Evolutionary conservation across 1,284 basidiomycete genomes (phyloP).

Genomic region (Cutaneotrichosporon cavernicola): DNA sequence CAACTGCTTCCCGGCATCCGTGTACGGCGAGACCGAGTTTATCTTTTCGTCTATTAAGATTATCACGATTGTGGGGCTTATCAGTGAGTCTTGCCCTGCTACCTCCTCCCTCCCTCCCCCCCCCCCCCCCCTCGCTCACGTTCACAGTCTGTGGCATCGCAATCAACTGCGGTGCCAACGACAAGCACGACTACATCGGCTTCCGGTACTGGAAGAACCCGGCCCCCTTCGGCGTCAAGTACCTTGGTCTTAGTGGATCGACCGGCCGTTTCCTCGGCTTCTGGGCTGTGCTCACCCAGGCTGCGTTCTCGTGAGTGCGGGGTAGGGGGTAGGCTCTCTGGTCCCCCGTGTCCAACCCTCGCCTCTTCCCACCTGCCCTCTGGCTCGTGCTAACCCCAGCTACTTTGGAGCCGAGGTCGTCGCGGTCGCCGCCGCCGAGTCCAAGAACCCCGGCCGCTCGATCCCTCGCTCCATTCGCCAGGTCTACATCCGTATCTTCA

Average conservation of each 20-base stretch:
- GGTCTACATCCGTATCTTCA: conserved; percentile 70
- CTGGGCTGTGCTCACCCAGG: conserved; percentile 18
- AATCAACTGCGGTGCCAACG: conserved; percentile 57
- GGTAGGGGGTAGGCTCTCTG: not conserved
- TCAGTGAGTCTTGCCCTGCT: conserved; percentile 30
- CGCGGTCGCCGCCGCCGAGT: conserved; percentile 50
- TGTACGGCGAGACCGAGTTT: conserved; percentile 26
- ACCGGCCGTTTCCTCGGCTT: conserved; percentile 33
- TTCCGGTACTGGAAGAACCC: conserved; percentile 56
- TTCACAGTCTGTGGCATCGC: conserved; percentile 61
- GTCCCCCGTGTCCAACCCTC: no score
- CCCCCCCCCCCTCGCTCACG: not conserved
- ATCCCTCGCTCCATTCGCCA: conserved; percentile 71
- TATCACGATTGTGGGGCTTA: conserved; percentile 62
- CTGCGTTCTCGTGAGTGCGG: conserved; percentile 23
- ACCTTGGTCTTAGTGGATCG: conserved; percentile 51
- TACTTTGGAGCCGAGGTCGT: conserved; percentile 32
- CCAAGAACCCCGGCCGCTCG: conserved; percentile 64
- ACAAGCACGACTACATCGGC: conserved; percentile 47
- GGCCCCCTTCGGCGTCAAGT: conserved; percentile 48
- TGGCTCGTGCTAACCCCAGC: conserved; percentile 1
- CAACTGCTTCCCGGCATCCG: conserved; percentile 17
- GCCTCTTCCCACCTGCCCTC: not conserved
- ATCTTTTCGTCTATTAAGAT: conserved; percentile 68
- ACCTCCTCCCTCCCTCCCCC: no score